A percentile compares a stretch with the other conserved stretches of the same genome.
Conservation (phyloP, 805 yeast species). For the Saturnispora sanitii region DNA sequence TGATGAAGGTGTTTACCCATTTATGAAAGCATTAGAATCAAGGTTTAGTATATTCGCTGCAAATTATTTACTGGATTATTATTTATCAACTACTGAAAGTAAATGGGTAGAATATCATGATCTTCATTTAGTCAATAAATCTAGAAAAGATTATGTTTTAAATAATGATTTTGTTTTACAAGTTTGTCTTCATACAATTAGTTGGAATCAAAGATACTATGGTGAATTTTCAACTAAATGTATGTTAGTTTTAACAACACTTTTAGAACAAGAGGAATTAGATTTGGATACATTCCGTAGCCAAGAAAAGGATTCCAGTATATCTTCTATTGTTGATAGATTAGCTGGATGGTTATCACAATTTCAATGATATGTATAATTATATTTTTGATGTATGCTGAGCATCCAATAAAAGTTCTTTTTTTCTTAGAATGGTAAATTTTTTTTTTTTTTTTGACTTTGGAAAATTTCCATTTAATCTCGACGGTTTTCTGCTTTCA, state of each 20-base stretch:
- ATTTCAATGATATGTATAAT: conserved; percentile 5
- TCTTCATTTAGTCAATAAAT: conserved; percentile 9
- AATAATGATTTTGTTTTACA: conserved; percentile 32
- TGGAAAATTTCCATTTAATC: neutral
- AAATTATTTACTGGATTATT: conserved; percentile 37
- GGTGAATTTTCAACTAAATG: conserved; percentile 41
- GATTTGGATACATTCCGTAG: neutral
- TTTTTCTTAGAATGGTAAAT: too few species aligned
- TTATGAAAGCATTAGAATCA: conserved; percentile 43
- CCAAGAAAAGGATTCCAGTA: conserved; percentile 13
- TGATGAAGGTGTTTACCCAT: conserved; percentile 41
- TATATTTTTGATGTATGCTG: neutral
- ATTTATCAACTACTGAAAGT: conserved; percentile 20
- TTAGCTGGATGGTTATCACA: conserved; percentile 6
- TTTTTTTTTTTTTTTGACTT: neutral
- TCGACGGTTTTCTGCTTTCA: neutral
- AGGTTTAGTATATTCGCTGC: conserved; percentile 58
- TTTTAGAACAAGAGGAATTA: conserved; percentile 18
- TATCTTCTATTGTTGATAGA: conserved; percentile 9
- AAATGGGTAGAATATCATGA: conserved; percentile 12
- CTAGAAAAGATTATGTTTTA: conserved; percentile 8
- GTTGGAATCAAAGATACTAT: conserved; percentile 62
- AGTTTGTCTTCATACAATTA: conserved; percentile 38
- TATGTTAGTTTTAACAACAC: conserved; percentile 31
- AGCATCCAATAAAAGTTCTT: neutral